Evolutionary conservation across 345 rosid genomes (phyloP).

Genomic region (Gossypium rotundifolium): DNA sequence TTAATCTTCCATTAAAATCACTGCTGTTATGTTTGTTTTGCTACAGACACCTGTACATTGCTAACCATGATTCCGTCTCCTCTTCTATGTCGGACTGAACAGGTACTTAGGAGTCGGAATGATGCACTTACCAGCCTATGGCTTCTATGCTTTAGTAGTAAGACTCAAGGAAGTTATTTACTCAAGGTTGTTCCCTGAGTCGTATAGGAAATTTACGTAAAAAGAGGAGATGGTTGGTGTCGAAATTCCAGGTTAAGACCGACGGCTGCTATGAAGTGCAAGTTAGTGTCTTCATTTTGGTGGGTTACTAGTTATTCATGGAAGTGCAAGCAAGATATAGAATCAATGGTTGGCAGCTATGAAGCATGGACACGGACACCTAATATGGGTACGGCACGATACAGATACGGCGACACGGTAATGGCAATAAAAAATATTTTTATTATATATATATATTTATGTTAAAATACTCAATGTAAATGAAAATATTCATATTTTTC

Average conservation of each 20-base stretch:
- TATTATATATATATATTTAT: no score
- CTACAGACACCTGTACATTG: not conserved
- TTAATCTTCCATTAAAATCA: not conserved
- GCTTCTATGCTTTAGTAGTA: conserved; percentile 50
- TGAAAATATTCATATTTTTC: no score
- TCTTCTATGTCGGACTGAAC: conserved; percentile 19
- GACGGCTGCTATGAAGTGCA: not conserved
- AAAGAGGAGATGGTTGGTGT: not conserved
- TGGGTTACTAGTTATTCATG: not conserved
- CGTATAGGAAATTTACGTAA: conserved; percentile 29
- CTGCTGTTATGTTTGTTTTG: not conserved
- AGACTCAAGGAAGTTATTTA: conserved; percentile 50
- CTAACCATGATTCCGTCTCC: not conserved
- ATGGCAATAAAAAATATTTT: no score
- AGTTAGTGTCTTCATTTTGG: not conserved
- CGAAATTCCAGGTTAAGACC: not conserved
- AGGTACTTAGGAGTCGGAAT: conserved; percentile 77
- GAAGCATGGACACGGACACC: no score
- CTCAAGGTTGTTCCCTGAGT: conserved; percentile 42
- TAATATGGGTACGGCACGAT: no score
- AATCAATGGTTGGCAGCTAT: no score
- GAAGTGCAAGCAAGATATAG: not conserved
- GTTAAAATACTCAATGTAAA: no score
- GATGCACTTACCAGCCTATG: conserved; percentile 62
- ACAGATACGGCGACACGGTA: no score